A percentile compares a stretch with the other conserved stretches of the same genome.
Conservation (phyloP, 768 basidiomycete species). For the Russula ochroleuca region DNA sequence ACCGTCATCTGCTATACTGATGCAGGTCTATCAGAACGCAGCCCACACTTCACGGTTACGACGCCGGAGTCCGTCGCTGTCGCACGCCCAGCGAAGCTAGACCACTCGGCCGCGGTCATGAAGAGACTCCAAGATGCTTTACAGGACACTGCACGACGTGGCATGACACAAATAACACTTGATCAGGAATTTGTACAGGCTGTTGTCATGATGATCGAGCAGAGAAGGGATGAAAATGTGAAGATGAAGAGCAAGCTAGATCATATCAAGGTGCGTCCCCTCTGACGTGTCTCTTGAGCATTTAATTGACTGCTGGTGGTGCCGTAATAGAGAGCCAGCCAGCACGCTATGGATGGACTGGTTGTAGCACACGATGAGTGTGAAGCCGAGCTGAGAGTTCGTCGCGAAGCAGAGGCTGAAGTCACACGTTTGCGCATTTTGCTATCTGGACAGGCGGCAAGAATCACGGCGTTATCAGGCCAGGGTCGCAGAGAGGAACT, state of each 20-base stretch:
- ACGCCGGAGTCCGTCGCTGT: conserved; percentile 37
- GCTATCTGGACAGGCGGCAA: conserved; percentile 84
- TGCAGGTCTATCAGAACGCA: conserved; percentile 21
- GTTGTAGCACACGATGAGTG: conserved; percentile 93
- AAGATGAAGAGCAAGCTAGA: conserved; percentile 76
- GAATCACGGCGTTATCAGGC: conserved; percentile 78
- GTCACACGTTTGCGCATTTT: conserved; percentile 80
- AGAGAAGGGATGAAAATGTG: conserved; percentile 53
- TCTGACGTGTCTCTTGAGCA: conserved; percentile 3
- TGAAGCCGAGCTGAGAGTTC: conserved; percentile 81
- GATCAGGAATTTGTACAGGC: conserved; percentile 71
- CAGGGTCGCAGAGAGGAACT: conserved; percentile 75
- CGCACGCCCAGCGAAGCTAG: conserved; percentile 34
- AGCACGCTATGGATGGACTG: conserved; percentile 88
- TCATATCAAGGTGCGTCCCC: conserved; percentile 69
- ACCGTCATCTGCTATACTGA: conserved; percentile 28
- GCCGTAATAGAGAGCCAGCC: conserved; percentile 69
- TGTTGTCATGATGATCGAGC: conserved; percentile 62
- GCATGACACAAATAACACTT: conserved; percentile 58
- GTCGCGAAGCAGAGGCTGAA: conserved; percentile 90
- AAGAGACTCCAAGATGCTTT: conserved; percentile 58
- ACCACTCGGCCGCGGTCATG: conserved; percentile 45
- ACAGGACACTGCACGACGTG: conserved; percentile 54
- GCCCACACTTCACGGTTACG: conserved; percentile 45
- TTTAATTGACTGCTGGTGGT: not conserved